Percentiles rank a stretch among this genome's conserved stretches.
Conservation (phyloP, 345 rosid genomes). For the Gossypium australe region DNA sequence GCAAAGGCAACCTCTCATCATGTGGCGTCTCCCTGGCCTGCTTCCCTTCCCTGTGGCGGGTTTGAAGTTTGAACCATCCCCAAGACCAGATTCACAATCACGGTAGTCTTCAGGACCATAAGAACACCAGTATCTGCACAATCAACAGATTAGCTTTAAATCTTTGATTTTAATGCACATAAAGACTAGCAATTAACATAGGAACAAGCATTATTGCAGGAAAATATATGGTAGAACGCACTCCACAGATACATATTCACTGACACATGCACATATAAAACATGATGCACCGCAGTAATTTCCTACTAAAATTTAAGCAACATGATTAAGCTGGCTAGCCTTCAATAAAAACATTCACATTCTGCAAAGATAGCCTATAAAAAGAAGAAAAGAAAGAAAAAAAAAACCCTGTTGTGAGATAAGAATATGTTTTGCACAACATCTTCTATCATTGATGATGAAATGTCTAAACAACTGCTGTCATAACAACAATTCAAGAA, state of each 20-base stretch:
- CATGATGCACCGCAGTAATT: not conserved
- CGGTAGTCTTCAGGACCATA: slow-evolving; percentile 57
- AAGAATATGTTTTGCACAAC: slow-evolving; percentile 5
- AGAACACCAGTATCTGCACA: slow-evolving; percentile 56
- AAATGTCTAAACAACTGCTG: slow-evolving; percentile 2
- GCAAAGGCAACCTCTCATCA: slow-evolving; percentile 60
- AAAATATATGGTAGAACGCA: not conserved
- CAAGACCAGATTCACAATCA: slow-evolving; percentile 32
- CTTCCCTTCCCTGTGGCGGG: slow-evolving; percentile 53
- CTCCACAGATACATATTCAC: not conserved
- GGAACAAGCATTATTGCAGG: not conserved
- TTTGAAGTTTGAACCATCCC: slow-evolving; percentile 35
- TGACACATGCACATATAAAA: not conserved
- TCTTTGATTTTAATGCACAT: not conserved
- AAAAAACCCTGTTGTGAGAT: not conserved
- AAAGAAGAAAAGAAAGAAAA: not conserved
- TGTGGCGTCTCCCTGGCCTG: slow-evolving; percentile 50
- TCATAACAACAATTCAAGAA: not conserved
- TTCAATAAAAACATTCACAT: not conserved
- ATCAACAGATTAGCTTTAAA: slow-evolving; percentile 5
- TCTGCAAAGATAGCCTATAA: not conserved
- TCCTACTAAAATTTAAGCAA: not conserved
- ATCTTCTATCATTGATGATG: not conserved
- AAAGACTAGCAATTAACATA: not conserved
- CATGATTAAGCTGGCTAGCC: not conserved